Evolutionary conservation across 148 eudicot species (phyloP).

Genomic region (Spergularia marina): DNA sequence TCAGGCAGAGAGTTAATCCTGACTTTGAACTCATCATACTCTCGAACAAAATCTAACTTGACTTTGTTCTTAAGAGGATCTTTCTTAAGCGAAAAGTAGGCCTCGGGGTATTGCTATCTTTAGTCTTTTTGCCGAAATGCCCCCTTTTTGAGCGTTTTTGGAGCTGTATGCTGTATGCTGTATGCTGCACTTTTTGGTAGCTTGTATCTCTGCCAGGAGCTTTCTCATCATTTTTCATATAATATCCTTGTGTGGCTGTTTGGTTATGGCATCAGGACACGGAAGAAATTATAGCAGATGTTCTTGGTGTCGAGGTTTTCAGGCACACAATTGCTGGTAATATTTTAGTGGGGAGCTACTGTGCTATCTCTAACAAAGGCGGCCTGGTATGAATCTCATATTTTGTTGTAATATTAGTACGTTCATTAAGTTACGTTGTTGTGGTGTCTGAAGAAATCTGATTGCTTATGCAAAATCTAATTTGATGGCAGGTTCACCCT

Average conservation of each 20-base stretch:
- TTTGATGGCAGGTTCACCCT: slow-evolving; percentile 73
- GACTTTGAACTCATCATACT: slow-evolving; percentile 95
- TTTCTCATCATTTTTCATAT: too few relatives aligned
- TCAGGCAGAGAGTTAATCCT: slow-evolving; percentile 89
- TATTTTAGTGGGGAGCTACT: slow-evolving; percentile 87
- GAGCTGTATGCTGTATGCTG: too few relatives aligned
- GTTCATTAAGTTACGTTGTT: too few relatives aligned
- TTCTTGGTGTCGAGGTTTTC: slow-evolving; percentile 92
- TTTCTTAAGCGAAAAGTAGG: slow-evolving; percentile 81
- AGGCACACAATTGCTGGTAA: slow-evolving; percentile 90
- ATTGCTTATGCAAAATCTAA: background rate
- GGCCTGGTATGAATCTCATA: slow-evolving; percentile 59
- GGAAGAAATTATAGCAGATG: slow-evolving; percentile 92
- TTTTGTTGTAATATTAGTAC: too few relatives aligned
- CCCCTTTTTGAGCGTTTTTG: too few relatives aligned
- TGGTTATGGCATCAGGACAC: slow-evolving; percentile 57
- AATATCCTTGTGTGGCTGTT: too few relatives aligned
- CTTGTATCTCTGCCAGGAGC: too few relatives aligned
- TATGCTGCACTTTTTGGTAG: too few relatives aligned
- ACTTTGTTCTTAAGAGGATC: slow-evolving; percentile 92
- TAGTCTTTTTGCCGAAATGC: too few relatives aligned
- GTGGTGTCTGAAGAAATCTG: background rate
- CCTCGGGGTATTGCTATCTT: too few relatives aligned
- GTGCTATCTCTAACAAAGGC: slow-evolving; percentile 77
- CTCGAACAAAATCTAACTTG: slow-evolving; percentile 79